Evolutionary conservation across 306 rosid genomes (phyloP).

Genomic region (Begonia fuchsioides): DNA sequence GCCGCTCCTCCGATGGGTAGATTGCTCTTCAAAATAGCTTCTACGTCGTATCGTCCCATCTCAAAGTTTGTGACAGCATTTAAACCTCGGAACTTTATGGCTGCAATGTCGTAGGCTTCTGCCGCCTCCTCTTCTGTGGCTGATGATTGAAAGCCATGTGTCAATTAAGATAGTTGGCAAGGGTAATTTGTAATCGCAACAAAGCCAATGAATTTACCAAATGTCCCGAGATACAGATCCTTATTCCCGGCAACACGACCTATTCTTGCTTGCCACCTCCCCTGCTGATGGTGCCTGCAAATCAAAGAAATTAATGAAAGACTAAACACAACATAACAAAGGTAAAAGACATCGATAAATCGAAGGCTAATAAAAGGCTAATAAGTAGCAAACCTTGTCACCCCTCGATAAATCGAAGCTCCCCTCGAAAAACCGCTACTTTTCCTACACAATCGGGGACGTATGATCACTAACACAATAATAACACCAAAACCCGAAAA

Average conservation of each 20-base stretch:
- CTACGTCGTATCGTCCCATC: conserved; percentile 88
- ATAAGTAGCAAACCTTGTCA: conserved; percentile 47
- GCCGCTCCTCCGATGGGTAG: conserved; percentile 93
- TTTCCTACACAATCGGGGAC: conserved; percentile 33
- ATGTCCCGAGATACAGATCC: conserved; percentile 85
- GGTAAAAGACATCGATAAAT: conserved; percentile 26
- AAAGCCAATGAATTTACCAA: conserved; percentile 24
- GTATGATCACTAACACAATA: no score
- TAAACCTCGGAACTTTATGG: conserved; percentile 81
- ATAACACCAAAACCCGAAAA: background rate
- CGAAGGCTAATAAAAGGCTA: conserved; percentile 28
- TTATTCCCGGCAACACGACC: conserved; percentile 99
- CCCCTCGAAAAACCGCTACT: conserved; percentile 98
- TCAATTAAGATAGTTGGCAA: no score
- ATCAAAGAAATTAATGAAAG: no score
- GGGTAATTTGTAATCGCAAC: no score
- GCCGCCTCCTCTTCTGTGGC: conserved; percentile 99
- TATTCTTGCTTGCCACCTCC: conserved; percentile 97
- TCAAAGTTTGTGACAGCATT: conserved; percentile 91
- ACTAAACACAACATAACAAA: no score
- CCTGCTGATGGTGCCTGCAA: conserved; percentile 94
- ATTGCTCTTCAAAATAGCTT: conserved; percentile 61
- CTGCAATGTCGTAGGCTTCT: conserved; percentile 90
- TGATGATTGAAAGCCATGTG: conserved; percentile 8
- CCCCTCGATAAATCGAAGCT: conserved; percentile 89